Evolutionary conservation across 2,329 filamentous ascomycete species (phyloP).

Genomic region (Ilyonectria robusta): DNA sequence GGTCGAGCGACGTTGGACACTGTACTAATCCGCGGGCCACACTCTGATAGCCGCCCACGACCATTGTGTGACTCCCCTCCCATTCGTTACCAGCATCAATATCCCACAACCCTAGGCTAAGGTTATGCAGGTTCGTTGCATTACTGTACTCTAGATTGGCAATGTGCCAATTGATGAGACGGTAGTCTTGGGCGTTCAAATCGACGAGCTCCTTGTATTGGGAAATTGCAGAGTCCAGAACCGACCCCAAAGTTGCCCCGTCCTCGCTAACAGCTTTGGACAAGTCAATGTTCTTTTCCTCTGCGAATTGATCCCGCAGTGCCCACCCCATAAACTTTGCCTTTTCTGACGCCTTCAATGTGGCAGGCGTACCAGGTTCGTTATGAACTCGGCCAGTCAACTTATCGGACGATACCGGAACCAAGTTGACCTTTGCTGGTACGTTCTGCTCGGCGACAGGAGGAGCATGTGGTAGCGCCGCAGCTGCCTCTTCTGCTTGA

Average conservation of each 20-base stretch:
- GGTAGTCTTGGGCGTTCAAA: conserved; percentile 86
- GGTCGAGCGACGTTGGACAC: conserved; percentile 81
- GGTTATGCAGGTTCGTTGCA: conserved; percentile 86
- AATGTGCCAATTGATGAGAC: conserved; percentile 97
- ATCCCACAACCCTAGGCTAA: conserved; percentile 94
- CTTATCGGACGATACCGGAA: conserved; percentile 76
- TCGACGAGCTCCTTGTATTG: conserved; percentile 90
- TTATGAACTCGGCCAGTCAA: conserved; percentile 81
- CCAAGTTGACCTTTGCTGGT: conserved; percentile 67
- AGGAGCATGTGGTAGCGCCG: conserved; percentile 70
- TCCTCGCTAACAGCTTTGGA: conserved; percentile 73
- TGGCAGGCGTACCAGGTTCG: conserved; percentile 77
- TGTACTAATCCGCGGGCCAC: conserved; percentile 89
- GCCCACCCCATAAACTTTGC: conserved; percentile 88
- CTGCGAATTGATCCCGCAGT: conserved; percentile 74
- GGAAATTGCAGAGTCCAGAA: conserved; percentile 90
- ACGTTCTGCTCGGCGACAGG: conserved; percentile 69
- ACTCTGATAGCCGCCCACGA: conserved; percentile 94
- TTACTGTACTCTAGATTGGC: conserved; percentile 99
- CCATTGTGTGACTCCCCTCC: conserved; percentile 93
- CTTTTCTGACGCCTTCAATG: conserved; percentile 81
- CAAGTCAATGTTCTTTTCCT: conserved; percentile 79
- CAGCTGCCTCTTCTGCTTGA: conserved; percentile 79
- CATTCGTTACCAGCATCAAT: conserved; percentile 98
- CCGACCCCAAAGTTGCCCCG: conserved; percentile 85